Conservation (phyloP, 2,329 filamentous ascomycete species). For the Elsinoe necatrix region DNA sequence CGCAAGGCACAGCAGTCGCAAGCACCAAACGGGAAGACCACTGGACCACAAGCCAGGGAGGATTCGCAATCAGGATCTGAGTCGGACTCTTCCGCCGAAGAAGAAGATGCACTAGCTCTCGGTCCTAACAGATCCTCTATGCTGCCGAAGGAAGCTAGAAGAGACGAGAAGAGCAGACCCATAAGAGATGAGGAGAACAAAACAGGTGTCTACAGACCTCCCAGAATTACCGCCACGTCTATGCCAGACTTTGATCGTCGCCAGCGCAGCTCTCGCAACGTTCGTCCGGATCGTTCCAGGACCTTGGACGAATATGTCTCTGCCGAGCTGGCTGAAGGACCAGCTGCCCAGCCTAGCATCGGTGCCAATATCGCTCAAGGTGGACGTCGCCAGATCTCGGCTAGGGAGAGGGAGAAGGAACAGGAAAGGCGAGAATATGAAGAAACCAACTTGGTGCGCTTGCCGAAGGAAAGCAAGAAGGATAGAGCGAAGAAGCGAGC, state of each 20-base stretch:
- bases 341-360: constrained; percentile 78
- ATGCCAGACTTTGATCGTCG: constrained; percentile 53
- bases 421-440: constrained; percentile 77
- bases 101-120: constrained; percentile 53
- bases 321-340: constrained; percentile 73
- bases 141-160: constrained; percentile 26
- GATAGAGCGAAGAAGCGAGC: constrained; percentile 56
- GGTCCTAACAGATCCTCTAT: constrained; percentile 50
- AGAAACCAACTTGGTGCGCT: constrained; percentile 80
- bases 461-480: constrained; percentile 84
- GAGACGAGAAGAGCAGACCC: constrained; percentile 22
- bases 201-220: constrained; percentile 78
- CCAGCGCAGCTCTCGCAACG: constrained; percentile 51
- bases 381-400: constrained; percentile 71
- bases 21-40: constrained; percentile 19
- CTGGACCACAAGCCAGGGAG: constrained; percentile 25
- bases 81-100: constrained; percentile 22
- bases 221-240: constrained; percentile 74
- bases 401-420: constrained; percentile 66
- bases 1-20: constrained; percentile 34
- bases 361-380: constrained; percentile 73
- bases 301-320: constrained; percentile 88
- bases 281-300: constrained; percentile 61
- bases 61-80: constrained; percentile 36
- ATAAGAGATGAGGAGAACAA: constrained; percentile 28